A percentile compares a stretch with the other conserved stretches of the same genome.
phyloP scores from a whole-genome alignment of 306 rosid genomes.

The Medicago ruthenica region DNA sequence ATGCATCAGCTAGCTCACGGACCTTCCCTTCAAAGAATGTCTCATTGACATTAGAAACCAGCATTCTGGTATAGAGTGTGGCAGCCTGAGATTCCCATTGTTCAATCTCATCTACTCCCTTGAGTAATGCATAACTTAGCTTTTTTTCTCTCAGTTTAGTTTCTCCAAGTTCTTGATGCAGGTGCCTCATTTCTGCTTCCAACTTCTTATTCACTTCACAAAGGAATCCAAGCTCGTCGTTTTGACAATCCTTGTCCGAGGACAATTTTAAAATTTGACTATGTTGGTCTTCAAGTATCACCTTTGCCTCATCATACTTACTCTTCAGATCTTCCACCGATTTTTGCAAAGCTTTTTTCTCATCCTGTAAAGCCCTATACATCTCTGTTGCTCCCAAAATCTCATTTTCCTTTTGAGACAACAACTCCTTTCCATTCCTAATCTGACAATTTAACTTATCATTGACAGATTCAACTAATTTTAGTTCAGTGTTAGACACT shows the following conservation, averaged over 20 bases:
- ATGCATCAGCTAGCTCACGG: conserved; percentile 59
- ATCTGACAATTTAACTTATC: conserved; percentile 63
- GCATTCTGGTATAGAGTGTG: conserved; percentile 58
- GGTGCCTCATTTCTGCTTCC: conserved; percentile 53
- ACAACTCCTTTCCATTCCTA: conserved; percentile 50
- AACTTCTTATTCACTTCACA: conserved; percentile 61
- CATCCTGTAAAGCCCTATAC: conserved; percentile 47
- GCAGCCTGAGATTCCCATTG: conserved; percentile 68
- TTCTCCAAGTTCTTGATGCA: conserved; percentile 55
- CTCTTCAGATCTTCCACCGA: conserved; percentile 56
- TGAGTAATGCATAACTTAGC: conserved; percentile 52
- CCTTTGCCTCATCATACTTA: conserved; percentile 57
- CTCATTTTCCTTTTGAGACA: conserved; percentile 63
- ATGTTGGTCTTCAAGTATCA: conserved; percentile 57
- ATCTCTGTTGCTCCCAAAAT: conserved; percentile 59
- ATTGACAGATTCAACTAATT: conserved; percentile 53
- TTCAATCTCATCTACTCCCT: conserved; percentile 60
- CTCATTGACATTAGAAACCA: conserved; percentile 64
- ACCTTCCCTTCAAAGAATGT: conserved; percentile 76
- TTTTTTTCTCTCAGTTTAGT: conserved; percentile 53
- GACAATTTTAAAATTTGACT: conserved; percentile 56
- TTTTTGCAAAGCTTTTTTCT: conserved; percentile 63
- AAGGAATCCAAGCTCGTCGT: conserved; percentile 51
- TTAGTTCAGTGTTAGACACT: conserved; percentile 59
- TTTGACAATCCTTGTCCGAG: conserved; percentile 52